Percentiles rank a stretch among this genome's conserved stretches.
phyloP scores from a whole-genome alignment of 306 rosid species.

The Cucurbita ficifolia region DNA sequence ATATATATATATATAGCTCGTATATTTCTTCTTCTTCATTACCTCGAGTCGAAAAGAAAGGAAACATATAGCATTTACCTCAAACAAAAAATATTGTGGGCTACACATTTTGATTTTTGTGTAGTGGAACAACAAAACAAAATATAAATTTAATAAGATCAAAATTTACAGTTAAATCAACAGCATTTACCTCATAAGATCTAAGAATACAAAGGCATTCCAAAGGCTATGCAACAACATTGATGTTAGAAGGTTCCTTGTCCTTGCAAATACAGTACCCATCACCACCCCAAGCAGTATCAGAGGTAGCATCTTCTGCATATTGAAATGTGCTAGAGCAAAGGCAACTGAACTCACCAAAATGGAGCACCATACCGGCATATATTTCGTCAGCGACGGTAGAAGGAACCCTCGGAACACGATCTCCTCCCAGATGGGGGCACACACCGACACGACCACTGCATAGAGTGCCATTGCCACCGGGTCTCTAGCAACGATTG shows the following conservation, averaged over 20 bases:
- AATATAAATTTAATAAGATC: not conserved
- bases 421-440: constrained; percentile 97
- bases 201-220: constrained; percentile 85
- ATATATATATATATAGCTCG: no score
- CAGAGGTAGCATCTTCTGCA: constrained; percentile 89
- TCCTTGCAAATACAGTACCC: constrained; percentile 74
- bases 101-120: no score
- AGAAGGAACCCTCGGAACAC: constrained; percentile 89
- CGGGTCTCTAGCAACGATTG: constrained; percentile 81
- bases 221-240: constrained; percentile 97
- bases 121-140: not conserved
- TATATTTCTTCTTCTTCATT: no score
- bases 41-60: no score
- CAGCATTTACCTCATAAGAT: constrained; percentile 44
- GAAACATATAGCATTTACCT: no score
- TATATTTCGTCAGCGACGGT: constrained; percentile 83
- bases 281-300: constrained; percentile 83
- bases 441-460: constrained; percentile 66
- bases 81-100: no score
- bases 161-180: not conserved
- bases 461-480: constrained; percentile 82
- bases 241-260: constrained; percentile 80
- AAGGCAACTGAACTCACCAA: constrained; percentile 77
- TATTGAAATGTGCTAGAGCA: constrained; percentile 87
- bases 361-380: constrained; percentile 91